These are phyloP conservation scores for Xylaria venustula DNA, from an alignment of 495 filamentous ascomycete genomes.

Conservation along the genomic window DNA sequence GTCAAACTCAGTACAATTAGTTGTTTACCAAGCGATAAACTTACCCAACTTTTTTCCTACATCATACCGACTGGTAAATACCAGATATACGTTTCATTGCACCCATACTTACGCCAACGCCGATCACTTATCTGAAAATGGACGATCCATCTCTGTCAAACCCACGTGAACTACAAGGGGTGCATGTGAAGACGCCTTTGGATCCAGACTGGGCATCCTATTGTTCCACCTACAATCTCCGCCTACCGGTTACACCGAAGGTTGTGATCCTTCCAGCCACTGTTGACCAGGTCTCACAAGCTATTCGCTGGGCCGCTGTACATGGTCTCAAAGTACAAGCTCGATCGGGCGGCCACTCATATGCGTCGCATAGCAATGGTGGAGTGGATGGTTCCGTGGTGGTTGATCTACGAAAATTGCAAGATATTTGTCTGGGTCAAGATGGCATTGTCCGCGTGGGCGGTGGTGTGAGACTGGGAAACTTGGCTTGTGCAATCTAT, in stretches of 20 bases:
- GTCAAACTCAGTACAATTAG: no score
- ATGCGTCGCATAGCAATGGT: slow-evolving; percentile 55
- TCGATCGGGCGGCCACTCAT: slow-evolving; percentile 69
- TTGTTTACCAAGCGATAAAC: no score
- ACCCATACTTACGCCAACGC: no score
- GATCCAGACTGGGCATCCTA: slow-evolving; percentile 30
- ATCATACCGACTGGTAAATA: no score
- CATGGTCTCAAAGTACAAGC: slow-evolving; percentile 57
- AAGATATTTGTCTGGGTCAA: slow-evolving; percentile 27
- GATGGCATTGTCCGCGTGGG: slow-evolving; percentile 51
- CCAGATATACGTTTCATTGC: no score
- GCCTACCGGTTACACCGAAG: slow-evolving; percentile 52
- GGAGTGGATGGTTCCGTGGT: slow-evolving; percentile 50
- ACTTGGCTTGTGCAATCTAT: slow-evolving; percentile 53
- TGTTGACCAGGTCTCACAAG: slow-evolving; percentile 46
- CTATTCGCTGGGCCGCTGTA: slow-evolving; percentile 48
- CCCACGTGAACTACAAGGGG: neutral
- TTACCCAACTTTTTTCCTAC: no score
- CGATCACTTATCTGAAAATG: no score
- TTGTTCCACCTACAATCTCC: slow-evolving; percentile 55
- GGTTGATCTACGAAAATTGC: slow-evolving; percentile 49
- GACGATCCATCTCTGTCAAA: neutral
- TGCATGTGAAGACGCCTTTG: slow-evolving; percentile 17
- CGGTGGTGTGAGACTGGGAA: slow-evolving; percentile 57
- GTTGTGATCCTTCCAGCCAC: slow-evolving; percentile 55